These are phyloP conservation scores for Trifolium subterraneum DNA, from an alignment of 306 rosid genomes.

Conservation along the genomic window DNA sequence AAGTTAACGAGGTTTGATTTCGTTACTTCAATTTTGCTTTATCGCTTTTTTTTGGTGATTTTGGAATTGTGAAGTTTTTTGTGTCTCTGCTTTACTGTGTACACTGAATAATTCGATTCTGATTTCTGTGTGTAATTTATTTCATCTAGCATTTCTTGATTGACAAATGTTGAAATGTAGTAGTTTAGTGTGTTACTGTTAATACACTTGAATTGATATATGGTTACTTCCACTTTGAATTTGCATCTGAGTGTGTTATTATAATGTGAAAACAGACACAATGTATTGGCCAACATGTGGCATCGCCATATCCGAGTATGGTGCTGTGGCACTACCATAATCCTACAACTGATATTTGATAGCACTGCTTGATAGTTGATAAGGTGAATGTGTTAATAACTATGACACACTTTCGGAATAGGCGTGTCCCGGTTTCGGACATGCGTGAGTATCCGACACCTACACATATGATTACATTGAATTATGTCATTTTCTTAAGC, in stretches of 20 bases:
- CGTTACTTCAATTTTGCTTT: slow-evolving; percentile 1
- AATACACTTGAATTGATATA: not conserved
- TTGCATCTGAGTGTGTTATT: not conserved
- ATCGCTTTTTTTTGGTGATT: not conserved
- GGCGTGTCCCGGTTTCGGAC: no score
- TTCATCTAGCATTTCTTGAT: slow-evolving; percentile 16
- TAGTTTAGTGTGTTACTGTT: not conserved
- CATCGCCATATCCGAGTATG: no score
- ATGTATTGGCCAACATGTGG: not conserved
- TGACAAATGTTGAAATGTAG: not conserved
- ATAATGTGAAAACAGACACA: not conserved
- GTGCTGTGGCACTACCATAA: no score
- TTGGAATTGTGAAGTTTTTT: slow-evolving; percentile 7
- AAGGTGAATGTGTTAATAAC: slow-evolving; percentile 7
- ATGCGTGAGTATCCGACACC: no score
- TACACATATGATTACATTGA: no score
- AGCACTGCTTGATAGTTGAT: not conserved
- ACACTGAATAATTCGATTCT: not conserved
- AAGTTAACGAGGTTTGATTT: slow-evolving; percentile 57
- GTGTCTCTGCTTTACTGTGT: slow-evolving; percentile 3
- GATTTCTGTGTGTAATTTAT: not conserved
- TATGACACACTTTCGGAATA: no score
- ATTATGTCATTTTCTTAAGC: no score
- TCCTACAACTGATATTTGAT: no score
- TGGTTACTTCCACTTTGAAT: slow-evolving; percentile 1